These are phyloP conservation scores for Backusella parvicylindrica DNA, from an alignment of 192 early-diverging fungal genomes.

Conservation along the genomic window DNA sequence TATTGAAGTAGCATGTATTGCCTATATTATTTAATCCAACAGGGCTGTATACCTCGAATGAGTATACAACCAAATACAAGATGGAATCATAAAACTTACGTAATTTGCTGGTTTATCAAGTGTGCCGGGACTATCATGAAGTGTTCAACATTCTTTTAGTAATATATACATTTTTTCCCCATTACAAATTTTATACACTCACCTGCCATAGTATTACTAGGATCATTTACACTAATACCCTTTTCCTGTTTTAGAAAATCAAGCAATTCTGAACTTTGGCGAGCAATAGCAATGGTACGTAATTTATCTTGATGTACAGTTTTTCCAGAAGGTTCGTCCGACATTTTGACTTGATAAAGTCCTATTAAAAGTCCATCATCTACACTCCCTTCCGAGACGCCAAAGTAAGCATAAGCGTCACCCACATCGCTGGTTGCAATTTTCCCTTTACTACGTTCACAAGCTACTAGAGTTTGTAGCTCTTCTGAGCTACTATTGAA, in stretches of 20 bases:
- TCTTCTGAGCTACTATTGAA: constrained; percentile 29
- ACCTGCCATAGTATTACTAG: not conserved
- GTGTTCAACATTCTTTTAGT: not conserved
- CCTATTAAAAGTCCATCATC: constrained; percentile 30
- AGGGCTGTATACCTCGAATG: constrained; percentile 42
- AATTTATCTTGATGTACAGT: constrained; percentile 27
- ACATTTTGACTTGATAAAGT: constrained; percentile 27
- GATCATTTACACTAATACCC: not conserved
- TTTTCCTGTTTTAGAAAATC: constrained; percentile 20
- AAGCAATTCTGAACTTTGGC: constrained; percentile 13
- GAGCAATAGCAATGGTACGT: constrained; percentile 10
- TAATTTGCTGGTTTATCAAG: not conserved
- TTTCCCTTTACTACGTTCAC: constrained; percentile 50
- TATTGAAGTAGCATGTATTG: constrained; percentile 90
- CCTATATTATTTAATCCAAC: constrained; percentile 79
- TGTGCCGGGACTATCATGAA: not conserved
- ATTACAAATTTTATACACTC: not conserved
- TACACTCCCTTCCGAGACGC: constrained; percentile 34
- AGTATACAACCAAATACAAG: not conserved
- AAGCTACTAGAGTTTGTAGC: constrained; percentile 44
- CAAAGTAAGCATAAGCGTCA: constrained; percentile 44
- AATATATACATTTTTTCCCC: not conserved
- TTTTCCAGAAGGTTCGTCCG: constrained; percentile 30
- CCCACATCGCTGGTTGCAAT: constrained; percentile 39
- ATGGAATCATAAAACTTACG: not conserved